Evolutionary conservation across 768 basidiomycete species (phyloP).

Genomic region (Trametopsis cervina): DNA sequence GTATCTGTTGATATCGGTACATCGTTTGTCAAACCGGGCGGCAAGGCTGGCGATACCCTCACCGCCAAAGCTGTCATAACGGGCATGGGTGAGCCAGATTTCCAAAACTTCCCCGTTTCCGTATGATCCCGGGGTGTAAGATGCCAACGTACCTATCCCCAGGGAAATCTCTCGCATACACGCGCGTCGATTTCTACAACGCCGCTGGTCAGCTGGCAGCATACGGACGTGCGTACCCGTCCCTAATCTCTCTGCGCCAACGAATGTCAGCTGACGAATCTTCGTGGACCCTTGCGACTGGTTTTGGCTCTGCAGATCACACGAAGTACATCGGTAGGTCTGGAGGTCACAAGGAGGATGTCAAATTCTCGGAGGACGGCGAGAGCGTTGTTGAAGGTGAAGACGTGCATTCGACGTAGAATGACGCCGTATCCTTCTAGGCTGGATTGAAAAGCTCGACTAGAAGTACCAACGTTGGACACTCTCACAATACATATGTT

Average conservation of each 20-base stretch:
- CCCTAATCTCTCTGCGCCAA: background rate
- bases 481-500: no score
- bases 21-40: constrained; percentile 72
- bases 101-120: background rate
- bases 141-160: background rate
- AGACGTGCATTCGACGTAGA: constrained; percentile 41
- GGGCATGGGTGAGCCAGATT: constrained; percentile 48
- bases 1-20: constrained; percentile 78
- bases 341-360: constrained; percentile 44
- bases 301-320: constrained; percentile 45
- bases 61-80: constrained; percentile 59
- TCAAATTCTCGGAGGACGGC: constrained; percentile 76
- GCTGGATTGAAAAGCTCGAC: no score
- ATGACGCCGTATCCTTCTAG: background rate
- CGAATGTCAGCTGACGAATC: background rate
- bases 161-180: constrained; percentile 80
- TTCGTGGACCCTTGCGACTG: no score
- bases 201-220: constrained; percentile 65
- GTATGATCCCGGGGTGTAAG: background rate
- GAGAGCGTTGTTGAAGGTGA: constrained; percentile 61
- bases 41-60: constrained; percentile 61
- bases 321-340: constrained; percentile 84
- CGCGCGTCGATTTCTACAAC: constrained; percentile 69
- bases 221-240: constrained; percentile 59
- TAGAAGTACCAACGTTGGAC: no score